Percentiles rank a stretch among this genome's conserved stretches.
Conservation (phyloP, 108 stramenopile species). For the Nannochloropsis gaditana region DNA sequence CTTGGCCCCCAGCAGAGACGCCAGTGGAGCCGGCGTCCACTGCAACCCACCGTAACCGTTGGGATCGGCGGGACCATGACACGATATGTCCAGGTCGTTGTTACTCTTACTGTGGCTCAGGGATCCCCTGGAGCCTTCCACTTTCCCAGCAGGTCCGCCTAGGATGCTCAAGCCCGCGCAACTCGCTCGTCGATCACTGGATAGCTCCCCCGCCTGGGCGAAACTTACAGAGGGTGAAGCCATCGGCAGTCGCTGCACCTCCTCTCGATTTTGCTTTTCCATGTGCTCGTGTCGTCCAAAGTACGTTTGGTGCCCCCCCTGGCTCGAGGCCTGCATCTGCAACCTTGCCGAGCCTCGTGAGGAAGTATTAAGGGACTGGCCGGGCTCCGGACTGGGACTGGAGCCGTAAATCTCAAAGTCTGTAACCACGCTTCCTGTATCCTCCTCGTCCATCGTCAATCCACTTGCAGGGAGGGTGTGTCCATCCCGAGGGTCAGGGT, state of each 20-base stretch:
- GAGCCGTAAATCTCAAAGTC: not conserved
- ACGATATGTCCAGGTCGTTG: conserved; percentile 12
- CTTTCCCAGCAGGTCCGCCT: too few relatives aligned
- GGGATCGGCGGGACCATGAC: not conserved
- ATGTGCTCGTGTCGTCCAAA: not conserved
- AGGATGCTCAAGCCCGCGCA: not conserved
- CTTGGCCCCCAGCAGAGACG: not conserved
- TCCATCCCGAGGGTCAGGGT: not conserved
- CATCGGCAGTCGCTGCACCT: not conserved
- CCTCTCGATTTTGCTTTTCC: not conserved
- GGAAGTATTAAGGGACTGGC: not conserved
- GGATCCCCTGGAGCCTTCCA: not conserved
- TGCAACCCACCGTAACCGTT: conserved; percentile 9
- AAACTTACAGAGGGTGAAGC: not conserved
- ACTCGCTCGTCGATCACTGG: not conserved
- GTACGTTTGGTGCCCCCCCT: not conserved
- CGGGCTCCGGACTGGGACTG: not conserved
- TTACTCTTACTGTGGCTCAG: not conserved
- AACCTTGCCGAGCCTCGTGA: not conserved
- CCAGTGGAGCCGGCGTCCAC: not conserved
- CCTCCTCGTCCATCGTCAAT: not conserved
- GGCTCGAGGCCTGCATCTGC: not conserved
- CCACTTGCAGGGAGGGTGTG: not conserved
- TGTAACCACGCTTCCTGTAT: not conserved
- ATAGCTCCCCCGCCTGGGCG: not conserved